Conservation (phyloP, 2,329 filamentous ascomycete species). For the Thelonectria olida region DNA sequence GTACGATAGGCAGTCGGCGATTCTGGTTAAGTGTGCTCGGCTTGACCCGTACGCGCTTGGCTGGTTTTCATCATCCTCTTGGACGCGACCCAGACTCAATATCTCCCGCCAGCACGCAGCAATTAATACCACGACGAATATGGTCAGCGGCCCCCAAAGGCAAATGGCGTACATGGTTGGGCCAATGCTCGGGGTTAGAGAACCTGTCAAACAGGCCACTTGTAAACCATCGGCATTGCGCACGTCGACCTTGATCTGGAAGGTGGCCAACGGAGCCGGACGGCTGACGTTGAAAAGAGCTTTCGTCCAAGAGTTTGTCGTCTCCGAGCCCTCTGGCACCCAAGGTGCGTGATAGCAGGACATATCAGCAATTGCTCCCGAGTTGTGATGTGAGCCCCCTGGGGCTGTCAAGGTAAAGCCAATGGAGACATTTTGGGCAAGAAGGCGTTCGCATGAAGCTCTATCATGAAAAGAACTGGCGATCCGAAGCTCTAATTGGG, state of each 20-base stretch:
- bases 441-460: conserved; percentile 11
- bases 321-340: background rate
- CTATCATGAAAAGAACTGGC: background rate
- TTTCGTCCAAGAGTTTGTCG: background rate
- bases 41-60: background rate
- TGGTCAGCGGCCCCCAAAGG: conserved; percentile 25
- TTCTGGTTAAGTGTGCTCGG: conserved; percentile 32
- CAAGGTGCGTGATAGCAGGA: conserved; percentile 13
- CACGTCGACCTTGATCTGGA: conserved; percentile 26
- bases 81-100: conserved; percentile 9
- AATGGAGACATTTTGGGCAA: conserved; percentile 17
- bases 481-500: conserved; percentile 5
- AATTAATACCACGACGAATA: conserved; percentile 25
- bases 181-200: conserved; percentile 32
- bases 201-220: conserved; percentile 23
- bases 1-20: conserved; percentile 73
- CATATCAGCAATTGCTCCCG: conserved; percentile 26
- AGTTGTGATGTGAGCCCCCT: conserved; percentile 27
- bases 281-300: conserved; percentile 41
- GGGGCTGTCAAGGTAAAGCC: conserved; percentile 27
- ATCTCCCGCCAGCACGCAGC: conserved; percentile 29
- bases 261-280: conserved; percentile 29
- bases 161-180: background rate
- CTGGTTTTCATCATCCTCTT: conserved; percentile 21
- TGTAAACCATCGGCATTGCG: conserved; percentile 26